Base-by-base conservation (phyloP, 495 filamentous ascomycete genomes). In the Daldinia caldariorum region DNA sequence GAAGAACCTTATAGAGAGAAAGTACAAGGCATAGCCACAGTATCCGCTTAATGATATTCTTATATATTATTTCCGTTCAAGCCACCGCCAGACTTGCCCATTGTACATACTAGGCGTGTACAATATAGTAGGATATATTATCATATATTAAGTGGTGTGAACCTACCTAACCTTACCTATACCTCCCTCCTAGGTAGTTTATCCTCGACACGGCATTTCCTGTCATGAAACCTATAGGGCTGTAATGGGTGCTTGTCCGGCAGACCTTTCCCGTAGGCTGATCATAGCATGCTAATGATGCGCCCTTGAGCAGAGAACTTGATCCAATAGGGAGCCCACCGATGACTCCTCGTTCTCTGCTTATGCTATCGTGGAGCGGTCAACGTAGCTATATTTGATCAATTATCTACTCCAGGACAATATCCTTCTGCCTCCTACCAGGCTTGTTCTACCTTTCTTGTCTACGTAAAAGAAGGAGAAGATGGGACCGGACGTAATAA, bases 391-490 rank as follows among this genome's bases (percentile, higher is more conserved):
- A 22, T 18, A 16, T 22, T 47, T 47, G 20, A 9, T 47, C 18
- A 47, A 47, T 16, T 20, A 9, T 47, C 6, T 47, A 47, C 18
- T 1, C 22, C 20, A 12, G 50, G 51, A 55, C 37, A 39, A 16
- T 29, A 37, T 12, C 16, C 31, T 35, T 35, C 1, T 35, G 1
- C 34, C 6, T 35, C 34, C 2, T 35, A 35, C 9, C 34, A 7
- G 9, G 6, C 9, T 35, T 35, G 34, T 35, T 35, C 34, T 7
- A 7, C 34, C 22, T 37, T 43, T 62, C 20, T 45, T 26, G 26
- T 43, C 56, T 64, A 69, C 43, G 67, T 49, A 49, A 26, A 64
- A 31, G 61, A 60, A 22, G 37, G 34, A 35, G 2, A 10, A 10
- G 1, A 35, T 5, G 38, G 41, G 60, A 61, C 61, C 35, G 18